Percentiles rank a stretch among this genome's conserved stretches.
Conservation (phyloP, 2,329 filamentous ascomycete species). For the Mariannaea elegans region DNA sequence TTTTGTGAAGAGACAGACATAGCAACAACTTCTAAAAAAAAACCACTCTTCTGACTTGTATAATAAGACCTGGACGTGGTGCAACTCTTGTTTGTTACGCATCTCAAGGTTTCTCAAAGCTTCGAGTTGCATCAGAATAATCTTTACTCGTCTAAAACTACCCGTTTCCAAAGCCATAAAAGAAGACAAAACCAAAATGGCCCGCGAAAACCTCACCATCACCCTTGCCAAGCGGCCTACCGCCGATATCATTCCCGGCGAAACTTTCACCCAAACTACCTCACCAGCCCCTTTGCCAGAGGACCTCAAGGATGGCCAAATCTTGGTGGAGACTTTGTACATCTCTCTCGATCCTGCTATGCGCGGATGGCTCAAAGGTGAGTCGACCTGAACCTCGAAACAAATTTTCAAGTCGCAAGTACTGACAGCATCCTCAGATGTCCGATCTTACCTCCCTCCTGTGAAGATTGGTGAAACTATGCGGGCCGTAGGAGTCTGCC, state of each 20-base stretch:
- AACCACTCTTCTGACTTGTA: neutral
- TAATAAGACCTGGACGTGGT: neutral
- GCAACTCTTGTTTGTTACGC: too few species aligned
- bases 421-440: constrained; percentile 44
- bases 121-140: neutral
- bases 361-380: constrained; percentile 74
- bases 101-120: neutral
- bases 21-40: too few species aligned
- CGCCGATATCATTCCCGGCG: constrained; percentile 67
- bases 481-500: constrained; percentile 69
- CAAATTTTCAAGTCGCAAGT: neutral
- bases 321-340: constrained; percentile 70
- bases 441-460: constrained; percentile 70
- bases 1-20: too few species aligned
- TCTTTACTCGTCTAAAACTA: too few species aligned
- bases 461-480: constrained; percentile 74
- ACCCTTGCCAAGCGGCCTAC: constrained; percentile 72
- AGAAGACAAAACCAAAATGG: constrained; percentile 44
- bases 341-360: constrained; percentile 79
- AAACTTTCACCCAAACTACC: constrained; percentile 68
- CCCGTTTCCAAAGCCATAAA: too few species aligned
- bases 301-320: constrained; percentile 69
- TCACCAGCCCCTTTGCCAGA: constrained; percentile 59
- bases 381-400: constrained; percentile 9
- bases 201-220: constrained; percentile 58